Evolutionary conservation across 495 filamentous ascomycete species (phyloP), one percentile per base, ranked within the genome.

Genomic region (Ramalina intermedia): DNA sequence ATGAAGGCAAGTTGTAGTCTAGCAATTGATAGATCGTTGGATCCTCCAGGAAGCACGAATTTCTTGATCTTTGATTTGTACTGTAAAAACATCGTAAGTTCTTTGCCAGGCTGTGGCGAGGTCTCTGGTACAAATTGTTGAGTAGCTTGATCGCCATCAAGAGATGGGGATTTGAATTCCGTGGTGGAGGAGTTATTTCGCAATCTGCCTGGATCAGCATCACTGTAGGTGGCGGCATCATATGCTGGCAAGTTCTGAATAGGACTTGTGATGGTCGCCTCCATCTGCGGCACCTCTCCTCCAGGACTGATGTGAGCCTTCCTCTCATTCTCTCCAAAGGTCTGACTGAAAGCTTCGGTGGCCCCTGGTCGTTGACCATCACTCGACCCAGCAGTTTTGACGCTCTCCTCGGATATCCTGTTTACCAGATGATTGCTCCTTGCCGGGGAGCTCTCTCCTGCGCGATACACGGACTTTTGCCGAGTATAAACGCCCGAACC

Each of bases 31-130:
- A 98, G 69, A 40, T 84, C 87, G 9, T 80, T 76, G 49, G 79
- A 81, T 4, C 88, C 89, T 57, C 90, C 89, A 2, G 84, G 66
- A 11, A 98, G 75, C 7, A 94, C 78, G 59, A 89, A 94, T 58
- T 96, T 96, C 67, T 96, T 96, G 51, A 96, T 91, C 58, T 90
- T 88, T 52, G 82, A 90, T 57, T 88, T 94, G 66, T 96, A 94
- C 66, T 98, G 93, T 37, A 98, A 63, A 63, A 96, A 98, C n/a
- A 98, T 69, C 0, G 90, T 96, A 23, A 96, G 69, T 55, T 94
- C 87, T 60, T 94, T 95, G 2, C 81, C 81, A 2, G 83, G 74
- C 46, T 85, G 83, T 1, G 83, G 81, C 35, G 84, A 82, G 36
- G 82, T 80, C 43, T 87, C 85, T 24, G 80, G 72, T 35, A 79